Conservation (phyloP, 208 protist species). For the Angomonas desouzai region DNA sequence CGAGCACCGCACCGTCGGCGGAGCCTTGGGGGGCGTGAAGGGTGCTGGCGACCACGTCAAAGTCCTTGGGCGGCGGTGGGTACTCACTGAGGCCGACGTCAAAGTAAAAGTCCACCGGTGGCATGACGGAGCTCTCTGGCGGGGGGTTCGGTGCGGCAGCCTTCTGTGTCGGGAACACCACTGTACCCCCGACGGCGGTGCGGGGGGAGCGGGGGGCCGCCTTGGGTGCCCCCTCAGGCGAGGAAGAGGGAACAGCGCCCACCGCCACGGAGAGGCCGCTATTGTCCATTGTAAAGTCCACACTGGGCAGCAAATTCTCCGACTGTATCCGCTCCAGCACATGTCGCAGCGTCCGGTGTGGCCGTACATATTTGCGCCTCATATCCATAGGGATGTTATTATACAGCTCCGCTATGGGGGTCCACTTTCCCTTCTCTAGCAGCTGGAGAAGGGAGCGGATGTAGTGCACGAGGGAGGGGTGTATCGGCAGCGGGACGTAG, state of each 20-base stretch:
- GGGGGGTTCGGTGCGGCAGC: no score
- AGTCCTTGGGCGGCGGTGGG: slow-evolving; percentile 69
- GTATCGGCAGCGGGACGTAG: slow-evolving; percentile 14
- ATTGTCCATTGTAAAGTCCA: slow-evolving; percentile 44
- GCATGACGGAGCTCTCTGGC: neutral
- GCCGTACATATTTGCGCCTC: slow-evolving; percentile 59
- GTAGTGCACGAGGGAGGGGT: slow-evolving; percentile 15
- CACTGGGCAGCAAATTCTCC: slow-evolving; percentile 20
- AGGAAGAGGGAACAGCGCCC: slow-evolving; percentile 15
- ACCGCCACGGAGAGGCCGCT: slow-evolving; percentile 60
- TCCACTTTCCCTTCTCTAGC: slow-evolving; percentile 29
- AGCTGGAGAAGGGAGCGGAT: slow-evolving; percentile 15
- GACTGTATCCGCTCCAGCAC: slow-evolving; percentile 24
- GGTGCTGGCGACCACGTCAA: slow-evolving; percentile 57
- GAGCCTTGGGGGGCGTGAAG: slow-evolving; percentile 31
- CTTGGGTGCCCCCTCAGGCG: no score
- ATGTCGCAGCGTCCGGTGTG: slow-evolving; percentile 65
- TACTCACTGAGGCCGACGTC: slow-evolving; percentile 54
- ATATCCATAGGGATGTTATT: slow-evolving; percentile 41
- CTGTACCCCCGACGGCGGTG: no score
- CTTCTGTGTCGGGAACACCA: no score
- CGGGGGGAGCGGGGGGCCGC: no score
- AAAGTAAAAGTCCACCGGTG: slow-evolving; percentile 78
- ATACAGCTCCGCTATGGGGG: slow-evolving; percentile 62
- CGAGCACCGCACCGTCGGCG: slow-evolving; percentile 59